A percentile compares a stretch with the other conserved stretches of the same genome.
phyloP scores from a whole-genome alignment of 2,329 filamentous ascomycete species.

The Ceratocystis variospora region DNA sequence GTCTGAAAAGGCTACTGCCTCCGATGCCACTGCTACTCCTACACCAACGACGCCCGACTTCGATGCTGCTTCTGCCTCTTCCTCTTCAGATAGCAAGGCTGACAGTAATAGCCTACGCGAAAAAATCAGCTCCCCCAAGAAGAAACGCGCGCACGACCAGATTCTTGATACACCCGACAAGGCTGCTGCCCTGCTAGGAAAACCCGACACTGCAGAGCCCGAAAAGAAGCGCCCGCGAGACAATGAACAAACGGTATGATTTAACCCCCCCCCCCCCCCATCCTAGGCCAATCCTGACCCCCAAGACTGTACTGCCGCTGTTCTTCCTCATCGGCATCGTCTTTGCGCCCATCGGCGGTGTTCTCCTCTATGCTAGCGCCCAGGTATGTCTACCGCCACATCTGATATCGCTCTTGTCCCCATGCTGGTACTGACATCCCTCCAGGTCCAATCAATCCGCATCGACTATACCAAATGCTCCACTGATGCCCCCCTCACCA shows the following conservation, averaged over 20 bases:
- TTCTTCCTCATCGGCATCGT: slow-evolving; percentile 86
- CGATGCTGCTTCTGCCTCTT: slow-evolving; percentile 25
- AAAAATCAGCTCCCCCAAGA: slow-evolving; percentile 47
- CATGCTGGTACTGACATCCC: slow-evolving; percentile 1
- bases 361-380: slow-evolving; percentile 73
- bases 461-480: slow-evolving; percentile 82
- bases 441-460: slow-evolving; percentile 72
- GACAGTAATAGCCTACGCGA: slow-evolving; percentile 31
- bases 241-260: slow-evolving; percentile 28
- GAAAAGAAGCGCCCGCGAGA: slow-evolving; percentile 54
- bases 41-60: slow-evolving; percentile 28
- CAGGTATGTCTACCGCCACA: slow-evolving; percentile 38
- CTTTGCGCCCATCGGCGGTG: slow-evolving; percentile 81
- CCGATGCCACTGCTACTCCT: slow-evolving; percentile 22
- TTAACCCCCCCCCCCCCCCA: background rate
- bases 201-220: slow-evolving; percentile 37
- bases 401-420: background rate
- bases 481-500: slow-evolving; percentile 36
- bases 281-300: slow-evolving; percentile 75
- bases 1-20: slow-evolving; percentile 17
- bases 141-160: slow-evolving; percentile 49
- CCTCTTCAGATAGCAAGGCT: slow-evolving; percentile 28
- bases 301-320: slow-evolving; percentile 80
- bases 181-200: slow-evolving; percentile 34
- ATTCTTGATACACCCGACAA: slow-evolving; percentile 34